Evolutionary conservation across 139 green algal genomes (phyloP).

Genomic region (Picochlorum sp.): DNA sequence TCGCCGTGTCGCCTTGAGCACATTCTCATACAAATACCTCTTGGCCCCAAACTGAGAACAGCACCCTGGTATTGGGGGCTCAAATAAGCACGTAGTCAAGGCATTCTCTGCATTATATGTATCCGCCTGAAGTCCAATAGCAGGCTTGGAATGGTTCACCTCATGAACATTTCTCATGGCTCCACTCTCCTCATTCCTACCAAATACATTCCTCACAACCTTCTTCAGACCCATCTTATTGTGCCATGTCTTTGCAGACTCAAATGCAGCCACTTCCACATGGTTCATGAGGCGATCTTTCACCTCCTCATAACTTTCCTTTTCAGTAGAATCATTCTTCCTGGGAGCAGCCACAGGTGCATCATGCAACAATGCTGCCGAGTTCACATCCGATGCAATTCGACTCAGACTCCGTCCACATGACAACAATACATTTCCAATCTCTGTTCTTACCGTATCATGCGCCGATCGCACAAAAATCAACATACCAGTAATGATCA

Average conservation of each 20-base stretch:
- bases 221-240: too few species aligned
- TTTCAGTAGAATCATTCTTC: too few species aligned
- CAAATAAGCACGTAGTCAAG: not conserved
- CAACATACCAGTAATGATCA: constrained; percentile 1
- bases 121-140: not conserved
- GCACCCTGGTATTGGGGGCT: not conserved
- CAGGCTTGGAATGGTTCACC: not conserved
- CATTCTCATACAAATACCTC: not conserved
- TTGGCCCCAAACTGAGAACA: not conserved
- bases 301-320: too few species aligned
- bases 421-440: not conserved
- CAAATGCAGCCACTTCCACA: too few species aligned
- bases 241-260: too few species aligned
- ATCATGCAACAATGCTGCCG: not conserved
- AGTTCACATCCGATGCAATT: not conserved
- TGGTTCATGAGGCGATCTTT: too few species aligned
- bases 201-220: too few species aligned
- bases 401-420: not conserved
- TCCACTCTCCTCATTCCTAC: not conserved
- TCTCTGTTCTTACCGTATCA: constrained; percentile 9
- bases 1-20: not conserved
- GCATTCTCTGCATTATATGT: not conserved
- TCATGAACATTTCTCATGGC: not conserved
- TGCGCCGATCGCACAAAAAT: constrained; percentile 4
- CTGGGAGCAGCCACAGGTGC: not conserved